Base-by-base conservation (phyloP, 192 early-diverging fungal species). In the Hyaloraphidium curvatum region DNA sequence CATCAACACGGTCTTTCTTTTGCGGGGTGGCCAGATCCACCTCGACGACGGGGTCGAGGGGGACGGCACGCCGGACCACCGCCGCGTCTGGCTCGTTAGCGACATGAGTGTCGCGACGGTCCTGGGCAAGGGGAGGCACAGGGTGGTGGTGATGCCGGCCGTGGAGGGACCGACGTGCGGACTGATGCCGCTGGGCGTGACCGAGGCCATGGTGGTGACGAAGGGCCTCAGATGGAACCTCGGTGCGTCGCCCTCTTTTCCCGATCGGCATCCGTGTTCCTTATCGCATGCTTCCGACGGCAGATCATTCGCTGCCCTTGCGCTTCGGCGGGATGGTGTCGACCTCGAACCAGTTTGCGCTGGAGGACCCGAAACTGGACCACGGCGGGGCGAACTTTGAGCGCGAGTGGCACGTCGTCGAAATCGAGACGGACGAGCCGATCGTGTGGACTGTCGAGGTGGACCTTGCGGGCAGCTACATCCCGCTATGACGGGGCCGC, bases 121-220 rank as follows among this genome's bases (percentile, higher is more conserved):
- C n/a, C n/a, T n/a, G n/a, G n/a, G n/a, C n/a, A n/a, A 82, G 75
- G 83, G 84, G 9, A 67, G 61, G 14, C 80, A 83, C 68, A 64
- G 67, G 25, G 78, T 95, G 7, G 51, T 68, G 25, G 81, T 79
- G 53, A 64, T 73, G 35, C 33, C 55, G 28, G 57, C 69, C 14
- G 60, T 83, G 2, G 83, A 91, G 63, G 87, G 89, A 0, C 85
- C 89, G 1, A 83, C 79, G 0, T 95, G 91, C 58, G 91, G 91
- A 21, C 67, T 95, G 0, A 67, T 95, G 50, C 91, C 91, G 11
- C 64, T 95, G 28, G 80, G 81, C 5, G 74, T 74, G 0, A 67
- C 67, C 1, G 65, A 66, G 27, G 74, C 80, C 1, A 66, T 61
- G 7, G 51, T 86, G 31, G 78, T 78, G 0, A 91, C 87, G 1